Evolutionary conservation across 75 land plant species (phyloP), one percentile per base, ranked within the genome.

Genomic region (Picea glauca): DNA sequence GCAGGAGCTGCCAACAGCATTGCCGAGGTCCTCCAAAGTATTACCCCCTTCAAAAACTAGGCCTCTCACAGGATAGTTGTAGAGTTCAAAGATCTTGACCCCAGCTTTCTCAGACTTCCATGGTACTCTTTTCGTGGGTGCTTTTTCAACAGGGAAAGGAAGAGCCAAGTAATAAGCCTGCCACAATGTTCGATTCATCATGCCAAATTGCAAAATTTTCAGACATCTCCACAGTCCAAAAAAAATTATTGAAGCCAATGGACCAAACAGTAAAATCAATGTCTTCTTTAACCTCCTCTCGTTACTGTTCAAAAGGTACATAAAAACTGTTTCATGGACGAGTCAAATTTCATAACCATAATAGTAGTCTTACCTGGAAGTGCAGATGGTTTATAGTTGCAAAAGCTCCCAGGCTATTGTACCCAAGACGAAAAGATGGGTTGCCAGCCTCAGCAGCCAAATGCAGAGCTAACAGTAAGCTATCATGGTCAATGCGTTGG

Each of bases 361-460:
- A 50, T 9, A 50, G 11, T n/a, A n/a, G n/a, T n/a, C n/a, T n/a
- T 50, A 95, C 98, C 96, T 96, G 98, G 81, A 96, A 96, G 79
- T 96, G 98, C 57, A 96, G 92, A 77, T 96, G 99, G 67, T 96
- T 96, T 85, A 96, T 96, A 73, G 99, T 96, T 74, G 99, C 99
- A 88, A 94, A 96, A 35, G 96, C 99, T 65, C 99, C 99, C 79
- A 96, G 84, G 87, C 99, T 96, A 78, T 96, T 96, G 88, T 92
- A 96, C 38, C 98, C 98, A 80, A 96, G 59, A 11, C 99, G 83
- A 72, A 96, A 96, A 81, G 81, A 86, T 2, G 95, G 91, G 78
- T 85, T 92, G 56, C 81, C 83, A 21, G 93, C 97, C 87, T 96
- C 95, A 3, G 38, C 84, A 40, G 98, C 92, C 88, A 96, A 82